Percentiles rank a stretch among this genome's conserved stretches.
These are phyloP conservation scores for Tritrichomonas musculus DNA, from an alignment of 208 protist species.

Conservation along the genomic window DNA sequence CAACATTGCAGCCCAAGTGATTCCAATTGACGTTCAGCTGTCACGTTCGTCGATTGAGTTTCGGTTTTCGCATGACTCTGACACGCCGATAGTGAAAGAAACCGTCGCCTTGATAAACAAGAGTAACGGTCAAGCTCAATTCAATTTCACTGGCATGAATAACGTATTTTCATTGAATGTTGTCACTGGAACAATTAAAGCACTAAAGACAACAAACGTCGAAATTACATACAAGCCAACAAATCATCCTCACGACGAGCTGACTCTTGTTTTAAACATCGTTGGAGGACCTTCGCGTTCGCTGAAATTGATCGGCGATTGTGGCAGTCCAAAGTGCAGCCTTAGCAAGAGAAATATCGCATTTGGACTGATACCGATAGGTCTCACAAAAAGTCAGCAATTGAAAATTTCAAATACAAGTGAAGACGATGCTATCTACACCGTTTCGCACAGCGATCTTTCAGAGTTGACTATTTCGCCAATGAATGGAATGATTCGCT, in stretches of 20 bases:
- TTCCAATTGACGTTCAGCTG: background rate
- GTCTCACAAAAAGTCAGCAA: background rate
- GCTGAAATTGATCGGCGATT: background rate
- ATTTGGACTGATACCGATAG: background rate
- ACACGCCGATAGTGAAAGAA: background rate
- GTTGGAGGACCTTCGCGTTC: background rate
- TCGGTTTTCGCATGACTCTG: background rate
- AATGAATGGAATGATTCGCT: background rate
- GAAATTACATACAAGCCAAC: background rate
- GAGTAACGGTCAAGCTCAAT: background rate
- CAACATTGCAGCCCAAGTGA: background rate
- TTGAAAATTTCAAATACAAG: background rate
- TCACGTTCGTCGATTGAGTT: background rate
- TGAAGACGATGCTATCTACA: background rate
- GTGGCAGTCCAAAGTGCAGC: background rate
- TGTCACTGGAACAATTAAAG: background rate
- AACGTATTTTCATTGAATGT: background rate
- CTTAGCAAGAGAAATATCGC: background rate
- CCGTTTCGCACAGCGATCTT: background rate
- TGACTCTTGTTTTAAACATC: background rate
- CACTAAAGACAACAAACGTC: background rate
- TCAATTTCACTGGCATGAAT: background rate
- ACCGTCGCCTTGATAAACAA: background rate
- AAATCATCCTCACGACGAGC: background rate
- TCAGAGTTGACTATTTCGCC: background rate